Percentiles rank a stretch among this genome's conserved stretches.
Evolutionary conservation across 306 rosid genomes (phyloP).

Genomic region (Vachellia pachyceras): DNA sequence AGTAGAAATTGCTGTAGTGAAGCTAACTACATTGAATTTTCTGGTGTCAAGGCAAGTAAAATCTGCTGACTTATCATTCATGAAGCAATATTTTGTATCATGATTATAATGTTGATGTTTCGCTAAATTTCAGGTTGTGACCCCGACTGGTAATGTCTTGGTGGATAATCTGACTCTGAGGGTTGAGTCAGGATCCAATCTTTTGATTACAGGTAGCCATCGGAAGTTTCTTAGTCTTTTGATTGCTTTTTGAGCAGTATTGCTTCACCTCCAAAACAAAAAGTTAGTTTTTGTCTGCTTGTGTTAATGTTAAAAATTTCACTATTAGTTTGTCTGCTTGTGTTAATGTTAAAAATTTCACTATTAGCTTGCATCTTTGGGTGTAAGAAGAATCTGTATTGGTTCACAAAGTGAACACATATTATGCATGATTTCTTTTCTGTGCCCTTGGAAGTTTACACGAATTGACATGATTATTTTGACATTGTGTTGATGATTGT

Average conservation of each 20-base stretch:
- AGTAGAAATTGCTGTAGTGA: slow-evolving; percentile 77
- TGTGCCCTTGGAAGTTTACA: neutral
- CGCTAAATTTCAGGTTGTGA: slow-evolving; percentile 74
- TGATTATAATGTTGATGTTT: slow-evolving; percentile 41
- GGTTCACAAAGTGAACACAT: neutral
- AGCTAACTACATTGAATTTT: slow-evolving; percentile 92
- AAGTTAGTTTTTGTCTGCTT: neutral
- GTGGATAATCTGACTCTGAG: slow-evolving; percentile 86
- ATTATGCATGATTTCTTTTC: neutral
- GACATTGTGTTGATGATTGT: slow-evolving; percentile 38
- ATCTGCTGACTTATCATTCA: slow-evolving; percentile 23
- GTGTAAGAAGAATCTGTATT: neutral
- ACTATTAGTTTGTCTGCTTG: neutral
- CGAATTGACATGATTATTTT: slow-evolving; percentile 30
- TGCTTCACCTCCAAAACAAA: neutral
- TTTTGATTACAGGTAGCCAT: slow-evolving; percentile 87
- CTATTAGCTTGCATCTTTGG: neutral
- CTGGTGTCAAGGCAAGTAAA: slow-evolving; percentile 79
- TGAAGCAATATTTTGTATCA: slow-evolving; percentile 27
- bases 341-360: neutral
- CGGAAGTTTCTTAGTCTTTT: slow-evolving; percentile 2
- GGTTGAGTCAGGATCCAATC: slow-evolving; percentile 93
- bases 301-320: neutral
- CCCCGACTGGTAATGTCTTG: slow-evolving; percentile 93
- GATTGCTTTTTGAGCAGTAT: neutral